These are phyloP conservation scores for Microdochium trichocladiopsis DNA, from an alignment of 2,329 filamentous ascomycete genomes.

Conservation along the genomic window DNA sequence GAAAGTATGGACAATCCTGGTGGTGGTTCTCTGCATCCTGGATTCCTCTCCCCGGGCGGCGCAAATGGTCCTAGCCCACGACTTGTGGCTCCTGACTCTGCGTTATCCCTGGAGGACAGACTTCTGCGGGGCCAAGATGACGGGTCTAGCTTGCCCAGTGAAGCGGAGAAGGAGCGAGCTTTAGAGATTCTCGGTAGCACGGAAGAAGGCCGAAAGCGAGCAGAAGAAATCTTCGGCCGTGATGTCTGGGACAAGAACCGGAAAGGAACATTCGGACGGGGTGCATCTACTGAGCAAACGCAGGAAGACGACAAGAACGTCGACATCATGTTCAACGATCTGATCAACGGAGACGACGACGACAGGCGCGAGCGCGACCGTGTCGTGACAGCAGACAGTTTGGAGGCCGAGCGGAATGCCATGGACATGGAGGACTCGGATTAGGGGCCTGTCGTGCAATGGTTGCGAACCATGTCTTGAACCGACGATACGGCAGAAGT, in stretches of 20 bases:
- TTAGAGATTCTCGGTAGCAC: conserved; percentile 45
- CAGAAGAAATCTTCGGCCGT: conserved; percentile 42
- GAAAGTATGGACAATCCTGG: conserved; percentile 23
- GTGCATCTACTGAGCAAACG: conserved; percentile 10
- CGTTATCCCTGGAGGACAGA: conserved; percentile 40
- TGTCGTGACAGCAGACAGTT: conserved; percentile 23
- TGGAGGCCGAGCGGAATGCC: conserved; percentile 23
- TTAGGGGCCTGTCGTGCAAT: conserved; percentile 3
- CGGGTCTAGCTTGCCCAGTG: conserved; percentile 34
- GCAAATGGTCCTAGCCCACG: conserved; percentile 29
- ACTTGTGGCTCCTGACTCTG: conserved; percentile 29
- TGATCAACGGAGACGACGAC: conserved; percentile 45
- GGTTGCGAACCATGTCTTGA: too few species aligned
- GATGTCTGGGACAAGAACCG: conserved; percentile 36
- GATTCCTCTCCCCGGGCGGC: conserved; percentile 31
- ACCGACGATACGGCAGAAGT: too few species aligned
- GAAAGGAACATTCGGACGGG: conserved; percentile 10
- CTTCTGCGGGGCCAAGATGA: conserved; percentile 41
- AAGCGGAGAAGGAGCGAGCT: conserved; percentile 39
- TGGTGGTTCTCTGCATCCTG: conserved; percentile 28
- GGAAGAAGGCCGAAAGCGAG: conserved; percentile 40
- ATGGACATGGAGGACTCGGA: conserved; percentile 26
- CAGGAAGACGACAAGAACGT: conserved; percentile 39
- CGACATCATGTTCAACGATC: conserved; percentile 48
- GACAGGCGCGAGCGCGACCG: conserved; percentile 28